Evolutionary conservation across 352 stramenopile genomes (phyloP).

Genomic region (Phytophthora pluvialis): DNA sequence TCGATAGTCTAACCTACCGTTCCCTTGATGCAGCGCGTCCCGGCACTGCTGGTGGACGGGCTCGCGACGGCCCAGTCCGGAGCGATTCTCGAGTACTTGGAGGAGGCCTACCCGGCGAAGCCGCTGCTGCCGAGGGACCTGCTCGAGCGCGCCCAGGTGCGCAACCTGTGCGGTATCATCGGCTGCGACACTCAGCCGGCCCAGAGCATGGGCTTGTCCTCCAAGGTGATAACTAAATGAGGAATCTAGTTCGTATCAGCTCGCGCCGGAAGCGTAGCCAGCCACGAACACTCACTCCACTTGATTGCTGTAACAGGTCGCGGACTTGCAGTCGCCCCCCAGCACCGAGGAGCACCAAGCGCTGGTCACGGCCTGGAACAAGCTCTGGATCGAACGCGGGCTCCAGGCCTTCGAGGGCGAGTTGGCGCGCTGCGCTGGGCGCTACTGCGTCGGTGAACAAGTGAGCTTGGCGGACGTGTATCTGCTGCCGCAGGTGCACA

Average conservation of each 20-base stretch:
- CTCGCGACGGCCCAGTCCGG: conserved; percentile 81
- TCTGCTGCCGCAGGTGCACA: conserved; percentile 92
- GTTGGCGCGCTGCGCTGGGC: conserved; percentile 47
- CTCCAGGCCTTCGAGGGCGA: conserved; percentile 80
- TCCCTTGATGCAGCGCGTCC: conserved; percentile 52
- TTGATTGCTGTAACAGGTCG: conserved; percentile 27
- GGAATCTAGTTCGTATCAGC: conserved; percentile 23
- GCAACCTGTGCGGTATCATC: conserved; percentile 89
- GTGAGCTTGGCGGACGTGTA: conserved; percentile 91
- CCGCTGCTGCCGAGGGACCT: conserved; percentile 76
- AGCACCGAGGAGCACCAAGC: conserved; percentile 46
- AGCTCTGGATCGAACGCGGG: conserved; percentile 78
- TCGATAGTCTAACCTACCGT: background rate
- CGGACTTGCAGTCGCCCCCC: conserved; percentile 43
- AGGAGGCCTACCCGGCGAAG: conserved; percentile 78
- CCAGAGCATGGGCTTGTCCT: conserved; percentile 87
- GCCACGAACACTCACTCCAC: conserved; percentile 1
- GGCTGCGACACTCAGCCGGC: conserved; percentile 91
- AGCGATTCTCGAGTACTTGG: conserved; percentile 94
- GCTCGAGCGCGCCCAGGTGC: conserved; percentile 71
- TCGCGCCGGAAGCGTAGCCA: conserved; percentile 1
- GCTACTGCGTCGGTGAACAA: conserved; percentile 75
- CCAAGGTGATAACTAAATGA: conserved; percentile 29
- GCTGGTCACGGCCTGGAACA: conserved; percentile 50
- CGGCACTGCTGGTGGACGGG: conserved; percentile 83